Evolutionary conservation across 2,329 filamentous ascomycete genomes (phyloP), one percentile per base, ranked within the genome.

Genomic region (Arthroderma uncinatum): DNA sequence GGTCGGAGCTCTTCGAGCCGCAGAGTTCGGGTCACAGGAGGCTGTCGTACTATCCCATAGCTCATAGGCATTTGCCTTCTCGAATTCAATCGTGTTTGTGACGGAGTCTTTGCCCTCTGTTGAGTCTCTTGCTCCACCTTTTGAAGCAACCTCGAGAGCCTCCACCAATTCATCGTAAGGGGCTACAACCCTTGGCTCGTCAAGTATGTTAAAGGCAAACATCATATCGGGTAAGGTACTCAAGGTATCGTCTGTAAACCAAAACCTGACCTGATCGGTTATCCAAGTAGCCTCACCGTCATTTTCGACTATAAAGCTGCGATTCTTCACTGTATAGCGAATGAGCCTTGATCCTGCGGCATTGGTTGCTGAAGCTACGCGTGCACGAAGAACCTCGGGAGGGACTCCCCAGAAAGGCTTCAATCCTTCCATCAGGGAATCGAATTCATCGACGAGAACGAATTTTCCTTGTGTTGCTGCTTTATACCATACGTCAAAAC

Each of bases 161-260:
- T 48, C 40, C 14, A 48, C 25, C 7, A 61, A 36, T 21, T 52
- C 37, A 10, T 59, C 58, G 14, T 57, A 52, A n/a, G 54, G 58
- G 12, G 57, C 40, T n/a, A 59, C 48, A 36, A 62, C 55, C 52
- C 61, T 57, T 6, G 62, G 62, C 52, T 63, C 62, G 37, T 62
- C 62, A 25, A 61, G 37, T 42, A 33, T 23, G 36, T 63, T 63
- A 53, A 63, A 19, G n/a, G 55, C 54, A 30, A 63, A 50, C 23
- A 57, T 53, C 23, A 63, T 19, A 52, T 63, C 57, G 12, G 62
- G 58, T 14, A 63, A 48, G 30, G 48, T 55, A 10, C 54, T 30
- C 33, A 60, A 37, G 25, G 54, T 30, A 8, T 57, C 56, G 12
- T n/a, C 4, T 7, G 56, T 47, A 23, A 57, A 44, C 56, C 56